Evolutionary conservation across 441 rosid species (phyloP).

Genomic region (Melastoma candidum): DNA sequence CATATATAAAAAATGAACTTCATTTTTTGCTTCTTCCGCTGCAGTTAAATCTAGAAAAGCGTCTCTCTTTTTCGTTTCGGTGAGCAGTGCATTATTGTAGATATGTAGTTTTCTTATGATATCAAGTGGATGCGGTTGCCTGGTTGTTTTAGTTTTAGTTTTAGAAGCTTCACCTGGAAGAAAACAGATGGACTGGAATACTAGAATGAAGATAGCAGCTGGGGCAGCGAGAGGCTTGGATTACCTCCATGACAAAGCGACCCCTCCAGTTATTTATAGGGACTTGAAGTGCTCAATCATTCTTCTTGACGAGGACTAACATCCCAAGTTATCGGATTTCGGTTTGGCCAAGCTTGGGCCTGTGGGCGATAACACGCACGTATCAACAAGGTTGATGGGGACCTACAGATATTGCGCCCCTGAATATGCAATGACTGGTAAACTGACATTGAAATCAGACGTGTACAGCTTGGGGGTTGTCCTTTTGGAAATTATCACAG

Average conservation of each 20-base stretch:
- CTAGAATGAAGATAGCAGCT: constrained; percentile 20
- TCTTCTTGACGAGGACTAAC: constrained; percentile 17
- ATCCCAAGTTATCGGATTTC: constrained; percentile 20
- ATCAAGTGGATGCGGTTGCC: neutral
- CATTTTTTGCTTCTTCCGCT: too few species aligned
- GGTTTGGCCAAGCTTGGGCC: constrained; percentile 21
- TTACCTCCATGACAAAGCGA: constrained; percentile 17
- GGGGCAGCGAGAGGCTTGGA: constrained; percentile 20
- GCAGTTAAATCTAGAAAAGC: neutral
- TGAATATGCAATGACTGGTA: constrained; percentile 21
- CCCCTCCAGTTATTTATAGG: constrained; percentile 19
- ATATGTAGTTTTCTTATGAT: neutral
- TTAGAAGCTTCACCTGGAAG: constrained; percentile 14
- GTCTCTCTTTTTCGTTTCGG: neutral
- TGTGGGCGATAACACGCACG: constrained; percentile 18
- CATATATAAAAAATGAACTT: neutral
- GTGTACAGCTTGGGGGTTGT: constrained; percentile 18
- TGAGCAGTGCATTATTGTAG: constrained; percentile 1
- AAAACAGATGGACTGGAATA: constrained; percentile 15
- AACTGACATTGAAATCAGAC: constrained; percentile 18
- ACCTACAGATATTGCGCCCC: constrained; percentile 21
- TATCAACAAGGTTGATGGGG: constrained; percentile 20
- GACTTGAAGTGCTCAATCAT: constrained; percentile 18
- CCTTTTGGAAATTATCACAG: constrained; percentile 18
- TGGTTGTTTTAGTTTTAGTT: neutral